These are phyloP conservation scores for Lepidium campestre DNA, from an alignment of 441 rosid species.

Conservation along the genomic window DNA sequence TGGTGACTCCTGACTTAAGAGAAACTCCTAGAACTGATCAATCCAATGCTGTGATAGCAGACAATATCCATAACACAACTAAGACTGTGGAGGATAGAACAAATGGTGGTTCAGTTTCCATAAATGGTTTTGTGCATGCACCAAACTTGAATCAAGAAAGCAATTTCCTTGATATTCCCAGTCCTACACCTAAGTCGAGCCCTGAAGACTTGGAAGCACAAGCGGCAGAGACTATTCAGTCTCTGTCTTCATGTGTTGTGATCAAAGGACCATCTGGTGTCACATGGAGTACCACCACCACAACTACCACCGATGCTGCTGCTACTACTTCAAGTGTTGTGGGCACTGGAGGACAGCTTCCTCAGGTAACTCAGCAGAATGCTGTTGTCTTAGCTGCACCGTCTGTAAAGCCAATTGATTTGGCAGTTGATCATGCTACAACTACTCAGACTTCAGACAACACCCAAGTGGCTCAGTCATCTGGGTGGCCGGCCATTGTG, in stretches of 20 bases:
- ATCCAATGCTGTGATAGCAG: conserved; percentile 12
- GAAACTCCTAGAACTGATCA: conserved; percentile 20
- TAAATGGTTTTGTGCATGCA: conserved; percentile 30
- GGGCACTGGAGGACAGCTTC: conserved; percentile 48
- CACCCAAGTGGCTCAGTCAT: conserved; percentile 48
- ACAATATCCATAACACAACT: background rate
- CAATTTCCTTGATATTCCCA: conserved; percentile 43
- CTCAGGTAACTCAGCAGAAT: conserved; percentile 49
- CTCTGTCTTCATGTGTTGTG: conserved; percentile 42
- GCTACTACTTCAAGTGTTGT: conserved; percentile 49
- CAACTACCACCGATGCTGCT: conserved; percentile 23
- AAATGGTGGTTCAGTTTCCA: conserved; percentile 30
- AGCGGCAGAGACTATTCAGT: conserved; percentile 45
- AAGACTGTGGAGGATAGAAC: conserved; percentile 13
- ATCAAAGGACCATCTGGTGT: conserved; percentile 56
- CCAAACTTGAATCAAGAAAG: conserved; percentile 40
- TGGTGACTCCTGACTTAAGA: conserved; percentile 7
- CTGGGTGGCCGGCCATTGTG: conserved; percentile 68
- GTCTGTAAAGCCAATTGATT: conserved; percentile 37
- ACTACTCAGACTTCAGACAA: conserved; percentile 55
- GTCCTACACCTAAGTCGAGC: conserved; percentile 45
- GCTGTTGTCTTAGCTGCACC: conserved; percentile 45
- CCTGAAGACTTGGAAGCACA: conserved; percentile 42
- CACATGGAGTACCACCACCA: conserved; percentile 56
- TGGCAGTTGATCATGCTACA: conserved; percentile 35